Base-by-base conservation (phyloP, 495 filamentous ascomycete species). In the Aspergillus diversus region DNA sequence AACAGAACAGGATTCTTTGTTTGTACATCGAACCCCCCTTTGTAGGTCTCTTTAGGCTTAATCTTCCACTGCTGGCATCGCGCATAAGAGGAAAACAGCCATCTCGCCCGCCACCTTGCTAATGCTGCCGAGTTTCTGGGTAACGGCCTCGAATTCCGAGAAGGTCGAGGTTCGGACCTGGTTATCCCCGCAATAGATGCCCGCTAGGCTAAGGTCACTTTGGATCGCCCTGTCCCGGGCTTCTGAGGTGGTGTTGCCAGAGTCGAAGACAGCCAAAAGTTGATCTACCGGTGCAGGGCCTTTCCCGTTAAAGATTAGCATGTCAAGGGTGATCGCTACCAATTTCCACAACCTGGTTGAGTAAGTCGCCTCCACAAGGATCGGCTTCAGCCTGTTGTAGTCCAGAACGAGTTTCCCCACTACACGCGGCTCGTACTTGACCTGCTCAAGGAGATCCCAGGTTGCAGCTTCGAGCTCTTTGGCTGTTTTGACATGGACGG, bases 1-100 rank as follows among this genome's bases (percentile, higher is more conserved):
- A 83, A 68, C 7, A 86, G 64, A 11, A 79, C 62, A 1, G 80
- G 80, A 27, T 76, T 73, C 68, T 72, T 75, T 3, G 79, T 82
- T 65, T 73, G 76, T 11, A 79, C 74, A 6, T 71, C 53, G 59
- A 80, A 82, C 53, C 70, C 64, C 0, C 76, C 79, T 7, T 21
- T 66, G 59, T 81, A 83, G 7, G 66, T 63, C 64, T 79, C 80
- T 59, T 76, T 76, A 5, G 79, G 73, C n/a, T 73, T 65, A 46
- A 80, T 72, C 49, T 67, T 71, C 81, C 81, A 85, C 48, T 52
- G 57, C 17, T 60, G 57, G 17, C 57, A 60, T 50, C 57, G 47
- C 47, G 33, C 33, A 21, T 60, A 60, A 1, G 57, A 60, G 34
- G 47, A 33, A 33, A 4, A 33, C 32, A 6, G 16, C 47, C 13